A percentile compares a stretch with the other conserved stretches of the same genome.
Evolutionary conservation across 192 early-diverging fungal species (phyloP).

Genomic region (Borealophlyctis nickersoniae): DNA sequence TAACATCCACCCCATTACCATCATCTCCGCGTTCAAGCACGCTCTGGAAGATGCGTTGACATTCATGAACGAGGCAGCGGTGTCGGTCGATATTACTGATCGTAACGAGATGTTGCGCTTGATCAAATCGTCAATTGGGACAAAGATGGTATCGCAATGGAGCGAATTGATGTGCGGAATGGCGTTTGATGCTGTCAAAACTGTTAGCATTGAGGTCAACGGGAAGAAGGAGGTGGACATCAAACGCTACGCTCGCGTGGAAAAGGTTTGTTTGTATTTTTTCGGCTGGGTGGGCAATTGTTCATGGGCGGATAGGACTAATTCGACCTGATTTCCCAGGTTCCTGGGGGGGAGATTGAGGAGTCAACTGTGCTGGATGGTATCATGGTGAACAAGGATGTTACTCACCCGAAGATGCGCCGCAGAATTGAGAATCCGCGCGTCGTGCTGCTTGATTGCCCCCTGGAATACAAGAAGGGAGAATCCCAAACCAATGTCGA

Average conservation of each 20-base stretch:
- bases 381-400: conserved; percentile 99
- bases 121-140: conserved; percentile 91
- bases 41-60: conserved; percentile 89
- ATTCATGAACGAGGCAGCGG: conserved; percentile 80
- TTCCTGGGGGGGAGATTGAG: conserved; percentile 98
- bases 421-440: conserved; percentile 94
- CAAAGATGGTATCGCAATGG: conserved; percentile 96
- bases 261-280: conserved; percentile 65
- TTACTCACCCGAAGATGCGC: conserved; percentile 96
- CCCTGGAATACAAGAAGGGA: conserved; percentile 99
- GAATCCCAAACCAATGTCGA: conserved; percentile 99
- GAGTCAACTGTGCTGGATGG: conserved; percentile 93
- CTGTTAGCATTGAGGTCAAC: conserved; percentile 64
- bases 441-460: conserved; percentile 94
- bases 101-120: conserved; percentile 85
- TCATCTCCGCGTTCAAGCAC: conserved; percentile 88
- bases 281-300: too few relatives aligned
- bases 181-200: conserved; percentile 93
- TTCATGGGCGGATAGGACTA: too few relatives aligned
- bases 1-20: conserved; percentile 97
- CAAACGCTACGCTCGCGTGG: conserved; percentile 95
- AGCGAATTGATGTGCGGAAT: conserved; percentile 96
- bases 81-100: conserved; percentile 79
- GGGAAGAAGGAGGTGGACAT: conserved; percentile 92
- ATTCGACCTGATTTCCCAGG: conserved; percentile 37